Evolutionary conservation across 768 basidiomycete species (phyloP).

Genomic region (Suillus sp.): DNA sequence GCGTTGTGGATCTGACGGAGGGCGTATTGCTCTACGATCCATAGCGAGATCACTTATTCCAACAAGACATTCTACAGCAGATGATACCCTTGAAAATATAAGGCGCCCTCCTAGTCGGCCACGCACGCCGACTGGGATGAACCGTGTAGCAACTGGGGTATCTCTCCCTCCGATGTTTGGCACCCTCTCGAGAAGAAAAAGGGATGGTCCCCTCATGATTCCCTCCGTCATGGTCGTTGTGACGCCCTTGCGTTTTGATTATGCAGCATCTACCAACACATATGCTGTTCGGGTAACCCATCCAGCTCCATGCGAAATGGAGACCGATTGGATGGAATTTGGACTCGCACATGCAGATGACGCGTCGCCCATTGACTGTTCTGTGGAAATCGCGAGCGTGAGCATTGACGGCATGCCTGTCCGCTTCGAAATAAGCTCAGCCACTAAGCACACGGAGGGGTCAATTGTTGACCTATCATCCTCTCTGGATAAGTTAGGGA

Average conservation of each 20-base stretch:
- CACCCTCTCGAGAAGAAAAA: slow-evolving; percentile 41
- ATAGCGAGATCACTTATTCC: slow-evolving; percentile 28
- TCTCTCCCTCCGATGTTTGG: slow-evolving; percentile 23
- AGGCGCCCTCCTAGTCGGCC: slow-evolving; percentile 24
- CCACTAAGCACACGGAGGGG: slow-evolving; percentile 39
- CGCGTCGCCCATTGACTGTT: slow-evolving; percentile 23
- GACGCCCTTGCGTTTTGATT: slow-evolving; percentile 46
- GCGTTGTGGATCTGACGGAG: slow-evolving; percentile 63
- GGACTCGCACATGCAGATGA: slow-evolving; percentile 54
- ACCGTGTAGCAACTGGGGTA: slow-evolving; percentile 16
- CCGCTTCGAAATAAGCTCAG: slow-evolving; percentile 53
- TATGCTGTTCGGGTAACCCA: slow-evolving; percentile 64
- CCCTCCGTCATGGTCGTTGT: slow-evolving; percentile 56
- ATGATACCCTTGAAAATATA: slow-evolving; percentile 24
- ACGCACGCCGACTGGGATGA: slow-evolving; percentile 24
- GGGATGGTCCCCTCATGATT: slow-evolving; percentile 63
- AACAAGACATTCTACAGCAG: slow-evolving; percentile 18
- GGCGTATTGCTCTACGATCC: slow-evolving; percentile 55
- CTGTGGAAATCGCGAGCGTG: slow-evolving; percentile 57
- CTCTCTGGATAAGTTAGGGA: slow-evolving; percentile 55
- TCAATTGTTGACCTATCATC: slow-evolving; percentile 38
- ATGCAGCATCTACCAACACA: slow-evolving; percentile 37
- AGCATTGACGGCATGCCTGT: slow-evolving; percentile 69
- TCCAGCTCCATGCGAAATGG: slow-evolving; percentile 56
- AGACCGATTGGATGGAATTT: slow-evolving; percentile 77